These are phyloP conservation scores for Boletus rubescentipes DNA, from an alignment of 768 basidiomycete species.

Conservation along the genomic window DNA sequence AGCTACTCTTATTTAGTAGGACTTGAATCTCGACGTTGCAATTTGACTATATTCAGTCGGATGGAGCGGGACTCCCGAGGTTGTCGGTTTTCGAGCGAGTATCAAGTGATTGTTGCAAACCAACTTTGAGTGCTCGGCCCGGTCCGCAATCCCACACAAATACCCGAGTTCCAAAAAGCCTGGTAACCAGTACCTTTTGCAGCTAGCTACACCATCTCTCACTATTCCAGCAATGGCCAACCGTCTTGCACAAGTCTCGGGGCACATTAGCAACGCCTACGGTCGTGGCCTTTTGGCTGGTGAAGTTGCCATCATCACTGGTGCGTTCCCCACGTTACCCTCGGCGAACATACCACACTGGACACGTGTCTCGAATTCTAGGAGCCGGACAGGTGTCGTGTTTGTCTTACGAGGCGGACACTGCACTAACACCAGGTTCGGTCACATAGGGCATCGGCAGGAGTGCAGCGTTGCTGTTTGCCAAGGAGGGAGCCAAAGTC, in stretches of 20 bases:
- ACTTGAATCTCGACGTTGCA: no score
- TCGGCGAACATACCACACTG: neutral
- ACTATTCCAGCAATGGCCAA: slow-evolving; percentile 42
- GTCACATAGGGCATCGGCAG: slow-evolving; percentile 69
- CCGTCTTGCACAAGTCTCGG: slow-evolving; percentile 68
- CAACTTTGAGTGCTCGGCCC: no score
- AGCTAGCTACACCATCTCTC: no score
- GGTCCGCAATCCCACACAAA: neutral
- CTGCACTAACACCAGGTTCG: neutral
- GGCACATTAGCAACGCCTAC: slow-evolving; percentile 57
- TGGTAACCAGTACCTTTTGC: no score
- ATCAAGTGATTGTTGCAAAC: no score
- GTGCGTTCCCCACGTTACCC: slow-evolving; percentile 37
- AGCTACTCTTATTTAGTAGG: no score
- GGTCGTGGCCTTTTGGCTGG: slow-evolving; percentile 62
- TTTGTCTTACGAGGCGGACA: neutral
- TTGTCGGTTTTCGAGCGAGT: no score
- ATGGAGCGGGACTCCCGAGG: no score
- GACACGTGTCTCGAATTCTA: slow-evolving; percentile 24
- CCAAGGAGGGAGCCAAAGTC: slow-evolving; percentile 83
- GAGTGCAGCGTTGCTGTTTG: slow-evolving; percentile 72
- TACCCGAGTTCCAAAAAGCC: neutral
- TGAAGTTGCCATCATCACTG: slow-evolving; percentile 86
- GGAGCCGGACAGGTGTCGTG: slow-evolving; percentile 73
- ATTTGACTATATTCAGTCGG: no score